Evolutionary conservation across 2,329 filamentous ascomycete genomes (phyloP).

Genomic region (Neophaeococcomyces mojaviensis): DNA sequence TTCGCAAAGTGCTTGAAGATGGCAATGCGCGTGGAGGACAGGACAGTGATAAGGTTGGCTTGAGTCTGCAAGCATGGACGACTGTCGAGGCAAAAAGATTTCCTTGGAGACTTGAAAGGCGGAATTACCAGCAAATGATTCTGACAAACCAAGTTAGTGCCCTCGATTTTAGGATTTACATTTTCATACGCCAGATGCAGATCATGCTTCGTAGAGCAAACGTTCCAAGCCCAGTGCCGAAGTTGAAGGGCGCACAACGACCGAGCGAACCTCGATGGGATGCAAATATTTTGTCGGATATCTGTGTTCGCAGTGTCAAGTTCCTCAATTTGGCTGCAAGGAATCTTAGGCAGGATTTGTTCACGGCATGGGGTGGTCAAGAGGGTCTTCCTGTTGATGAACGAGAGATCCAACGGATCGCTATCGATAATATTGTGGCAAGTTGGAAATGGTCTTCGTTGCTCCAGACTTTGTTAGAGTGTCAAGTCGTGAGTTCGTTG

Average conservation of each 20-base stretch:
- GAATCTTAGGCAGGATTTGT: conserved; percentile 70
- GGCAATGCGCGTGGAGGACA: conserved; percentile 6
- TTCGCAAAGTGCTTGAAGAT: conserved; percentile 43
- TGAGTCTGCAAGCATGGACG: conserved; percentile 14
- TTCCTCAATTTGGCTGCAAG: conserved; percentile 77
- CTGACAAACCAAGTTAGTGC: conserved; percentile 90
- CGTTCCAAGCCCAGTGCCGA: not conserved
- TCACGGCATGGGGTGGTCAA: conserved; percentile 46
- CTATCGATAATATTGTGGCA: conserved; percentile 40
- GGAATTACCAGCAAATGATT: conserved; percentile 85
- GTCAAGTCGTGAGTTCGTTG: conserved; percentile 4
- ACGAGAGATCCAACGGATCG: conserved; percentile 25
- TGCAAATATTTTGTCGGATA: conserved; percentile 62
- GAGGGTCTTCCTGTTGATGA: conserved; percentile 30
- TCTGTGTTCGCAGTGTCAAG: conserved; percentile 72
- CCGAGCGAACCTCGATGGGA: conserved; percentile 6
- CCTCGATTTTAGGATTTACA: conserved; percentile 90
- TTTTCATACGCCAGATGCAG: conserved; percentile 82
- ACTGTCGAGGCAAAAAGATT: conserved; percentile 20
- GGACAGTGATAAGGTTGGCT: conserved; percentile 24
- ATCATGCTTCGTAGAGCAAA: conserved; percentile 44
- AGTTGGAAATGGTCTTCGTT: conserved; percentile 40
- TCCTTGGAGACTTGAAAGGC: conserved; percentile 51
- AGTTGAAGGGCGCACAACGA: not conserved
- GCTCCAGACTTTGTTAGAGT: conserved; percentile 32